A percentile compares a stretch with the other conserved stretches of the same genome.
Conservation (phyloP, 2,329 filamentous ascomycete species). For the Phialemonium atrogriseum region DNA sequence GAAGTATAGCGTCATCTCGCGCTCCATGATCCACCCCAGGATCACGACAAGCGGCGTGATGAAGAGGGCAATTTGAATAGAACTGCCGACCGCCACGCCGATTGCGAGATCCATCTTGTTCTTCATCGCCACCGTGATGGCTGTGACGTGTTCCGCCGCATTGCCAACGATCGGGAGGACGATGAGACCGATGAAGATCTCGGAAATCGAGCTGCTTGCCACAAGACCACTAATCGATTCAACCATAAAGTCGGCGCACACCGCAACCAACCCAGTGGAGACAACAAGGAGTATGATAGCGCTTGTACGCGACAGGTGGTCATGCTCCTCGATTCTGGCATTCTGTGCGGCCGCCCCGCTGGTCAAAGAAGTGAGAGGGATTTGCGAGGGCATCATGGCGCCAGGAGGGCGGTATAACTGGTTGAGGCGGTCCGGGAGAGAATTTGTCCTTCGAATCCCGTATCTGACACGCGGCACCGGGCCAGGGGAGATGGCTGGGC, state of each 20-base stretch:
- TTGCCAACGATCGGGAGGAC: constrained; percentile 56
- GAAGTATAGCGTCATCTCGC: constrained; percentile 59
- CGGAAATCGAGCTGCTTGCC: constrained; percentile 28
- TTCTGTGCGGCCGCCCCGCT: constrained; percentile 17
- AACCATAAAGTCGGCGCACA: constrained; percentile 64
- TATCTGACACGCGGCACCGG: constrained; percentile 50
- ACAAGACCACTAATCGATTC: constrained; percentile 59
- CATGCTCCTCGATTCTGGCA: constrained; percentile 26
- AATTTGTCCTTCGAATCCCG: constrained; percentile 66
- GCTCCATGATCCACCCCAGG: constrained; percentile 47
- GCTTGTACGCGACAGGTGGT: constrained; percentile 43
- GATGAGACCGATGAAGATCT: constrained; percentile 53
- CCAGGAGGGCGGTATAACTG: constrained; percentile 38
- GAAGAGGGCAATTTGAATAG: constrained; percentile 54
- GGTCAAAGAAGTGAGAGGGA: constrained; percentile 29
- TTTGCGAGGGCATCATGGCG: constrained; percentile 38
- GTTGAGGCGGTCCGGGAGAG: constrained; percentile 61
- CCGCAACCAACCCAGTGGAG: constrained; percentile 57
- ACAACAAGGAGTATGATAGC: constrained; percentile 55
- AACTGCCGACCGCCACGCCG: constrained; percentile 50
- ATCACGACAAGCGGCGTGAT: constrained; percentile 53
- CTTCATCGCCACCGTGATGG: constrained; percentile 48
- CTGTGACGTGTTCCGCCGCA: constrained; percentile 55
- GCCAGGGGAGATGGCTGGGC: constrained; percentile 25
- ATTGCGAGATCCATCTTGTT: constrained; percentile 57